Conservation (phyloP, 208 protist genomes). For the Angomonas deanei region DNA sequence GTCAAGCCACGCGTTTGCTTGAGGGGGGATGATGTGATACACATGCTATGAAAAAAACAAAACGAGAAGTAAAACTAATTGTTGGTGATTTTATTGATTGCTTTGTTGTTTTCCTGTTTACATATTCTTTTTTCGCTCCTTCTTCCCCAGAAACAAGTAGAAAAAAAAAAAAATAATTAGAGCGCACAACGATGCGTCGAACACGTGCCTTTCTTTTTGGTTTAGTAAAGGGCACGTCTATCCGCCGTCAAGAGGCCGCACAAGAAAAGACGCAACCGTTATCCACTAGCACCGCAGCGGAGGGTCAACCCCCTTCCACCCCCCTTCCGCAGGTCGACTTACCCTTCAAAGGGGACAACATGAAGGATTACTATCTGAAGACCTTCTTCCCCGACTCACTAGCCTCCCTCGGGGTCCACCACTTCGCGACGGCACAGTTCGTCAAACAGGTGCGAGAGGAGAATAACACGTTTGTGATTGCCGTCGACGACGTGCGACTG, state of each 20-base stretch:
- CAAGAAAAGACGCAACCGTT: too few species aligned
- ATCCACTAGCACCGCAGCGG: too few species aligned
- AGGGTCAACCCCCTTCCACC: not conserved
- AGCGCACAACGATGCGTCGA: too few species aligned
- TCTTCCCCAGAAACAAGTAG: not conserved
- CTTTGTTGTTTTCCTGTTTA: not conserved
- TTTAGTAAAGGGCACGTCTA: too few species aligned
- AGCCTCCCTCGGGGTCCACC: slow-evolving; percentile 53
- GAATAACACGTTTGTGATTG: slow-evolving; percentile 43
- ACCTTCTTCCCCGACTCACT: slow-evolving; percentile 58
- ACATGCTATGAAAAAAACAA: not conserved
- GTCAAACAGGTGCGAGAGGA: slow-evolving; percentile 40
- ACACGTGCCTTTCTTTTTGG: too few species aligned
- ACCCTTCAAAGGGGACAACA: not conserved
- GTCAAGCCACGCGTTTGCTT: too few species aligned
- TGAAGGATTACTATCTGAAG: slow-evolving; percentile 1
- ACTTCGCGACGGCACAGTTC: slow-evolving; percentile 59
- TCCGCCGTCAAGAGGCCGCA: too few species aligned
- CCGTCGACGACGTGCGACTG: slow-evolving; percentile 56
- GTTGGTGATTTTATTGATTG: not conserved
- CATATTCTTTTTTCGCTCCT: not conserved
- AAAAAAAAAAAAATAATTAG: slow-evolving; percentile 4
- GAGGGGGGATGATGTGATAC: too few species aligned
- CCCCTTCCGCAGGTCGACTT: not conserved
- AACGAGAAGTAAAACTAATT: too few species aligned